Percentiles rank a stretch among this genome's conserved stretches.
Conservation (phyloP, 1,284 basidiomycete genomes). For the Flammula alnicola region DNA sequence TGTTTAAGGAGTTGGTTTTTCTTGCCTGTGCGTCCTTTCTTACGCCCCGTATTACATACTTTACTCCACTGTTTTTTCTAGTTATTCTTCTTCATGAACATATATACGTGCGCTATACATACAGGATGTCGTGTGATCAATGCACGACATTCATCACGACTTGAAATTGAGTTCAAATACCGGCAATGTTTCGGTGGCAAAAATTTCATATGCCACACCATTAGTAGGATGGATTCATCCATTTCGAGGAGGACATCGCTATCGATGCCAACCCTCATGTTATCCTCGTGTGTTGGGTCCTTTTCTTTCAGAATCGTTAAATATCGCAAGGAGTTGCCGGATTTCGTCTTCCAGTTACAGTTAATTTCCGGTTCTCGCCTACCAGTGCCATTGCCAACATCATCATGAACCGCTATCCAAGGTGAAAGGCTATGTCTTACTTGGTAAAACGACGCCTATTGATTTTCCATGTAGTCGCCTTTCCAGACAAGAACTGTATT, state of each 20-base stretch:
- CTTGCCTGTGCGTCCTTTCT: constrained; percentile 1
- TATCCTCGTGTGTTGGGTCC: constrained; percentile 3
- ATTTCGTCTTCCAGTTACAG: too few species aligned
- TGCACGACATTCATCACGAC: background rate
- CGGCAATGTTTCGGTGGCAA: background rate
- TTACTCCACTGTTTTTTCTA: constrained; percentile 13
- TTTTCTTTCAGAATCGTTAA: background rate
- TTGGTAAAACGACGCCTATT: background rate
- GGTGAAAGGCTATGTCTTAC: too few species aligned
- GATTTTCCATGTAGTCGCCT: constrained; percentile 12
- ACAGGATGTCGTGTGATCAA: constrained; percentile 1
- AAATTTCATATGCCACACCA: background rate
- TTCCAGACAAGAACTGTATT: constrained; percentile 21
- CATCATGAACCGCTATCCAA: constrained; percentile 10
- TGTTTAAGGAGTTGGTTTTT: constrained; percentile 8
- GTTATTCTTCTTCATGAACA: constrained; percentile 10
- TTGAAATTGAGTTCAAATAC: background rate
- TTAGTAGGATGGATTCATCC: background rate
- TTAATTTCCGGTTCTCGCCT: too few species aligned
- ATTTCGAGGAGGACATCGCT: constrained; percentile 4
- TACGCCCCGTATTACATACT: constrained; percentile 6
- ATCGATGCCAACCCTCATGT: constrained; percentile 12
- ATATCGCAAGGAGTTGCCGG: too few species aligned
- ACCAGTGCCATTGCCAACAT: too few species aligned
- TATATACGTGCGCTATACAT: constrained; percentile 8